Conservation (phyloP, 495 filamentous ascomycete genomes). For the Neurospora tetraspora region DNA sequence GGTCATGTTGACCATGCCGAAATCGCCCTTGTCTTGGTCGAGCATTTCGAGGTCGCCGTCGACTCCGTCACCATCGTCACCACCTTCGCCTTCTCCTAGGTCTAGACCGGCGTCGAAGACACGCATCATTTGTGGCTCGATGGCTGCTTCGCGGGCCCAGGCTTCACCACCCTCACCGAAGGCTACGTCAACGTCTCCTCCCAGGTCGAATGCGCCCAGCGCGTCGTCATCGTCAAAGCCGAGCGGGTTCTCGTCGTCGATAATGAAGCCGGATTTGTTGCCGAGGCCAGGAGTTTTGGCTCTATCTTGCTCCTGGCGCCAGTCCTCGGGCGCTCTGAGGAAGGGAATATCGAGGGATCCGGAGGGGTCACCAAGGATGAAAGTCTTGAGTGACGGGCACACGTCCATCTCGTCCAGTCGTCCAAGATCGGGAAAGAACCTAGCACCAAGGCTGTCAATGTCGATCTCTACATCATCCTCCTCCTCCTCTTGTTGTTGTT, state of each 20-base stretch:
- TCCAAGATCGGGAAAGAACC: slow-evolving; percentile 81
- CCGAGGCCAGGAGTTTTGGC: slow-evolving; percentile 42
- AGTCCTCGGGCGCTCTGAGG: slow-evolving; percentile 80
- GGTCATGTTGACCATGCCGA: slow-evolving; percentile 56
- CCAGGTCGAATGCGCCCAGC: slow-evolving; percentile 65
- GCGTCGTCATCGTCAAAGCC: slow-evolving; percentile 81
- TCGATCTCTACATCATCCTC: slow-evolving; percentile 62
- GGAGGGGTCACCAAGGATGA: slow-evolving; percentile 77
- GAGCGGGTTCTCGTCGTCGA: slow-evolving; percentile 65
- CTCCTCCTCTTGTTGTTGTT: slow-evolving; percentile 19
- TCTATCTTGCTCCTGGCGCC: slow-evolving; percentile 55
- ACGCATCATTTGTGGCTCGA: slow-evolving; percentile 53
- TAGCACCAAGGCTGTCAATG: slow-evolving; percentile 55
- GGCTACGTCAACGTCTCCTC: not conserved
- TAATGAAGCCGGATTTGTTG: slow-evolving; percentile 69
- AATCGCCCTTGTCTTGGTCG: slow-evolving; percentile 50
- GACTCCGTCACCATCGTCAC: slow-evolving; percentile 50
- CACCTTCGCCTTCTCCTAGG: slow-evolving; percentile 39
- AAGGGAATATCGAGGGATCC: slow-evolving; percentile 87
- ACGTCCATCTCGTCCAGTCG: slow-evolving; percentile 78
- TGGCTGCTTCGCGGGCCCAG: slow-evolving; percentile 58
- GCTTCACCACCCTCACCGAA: slow-evolving; percentile 4
- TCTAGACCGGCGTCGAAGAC: slow-evolving; percentile 46
- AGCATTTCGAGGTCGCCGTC: slow-evolving; percentile 37
- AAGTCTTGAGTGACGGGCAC: slow-evolving; percentile 86